Evolutionary conservation across 116 monocot genomes (phyloP).

Genomic region (Phalaenopsis hybrid): DNA sequence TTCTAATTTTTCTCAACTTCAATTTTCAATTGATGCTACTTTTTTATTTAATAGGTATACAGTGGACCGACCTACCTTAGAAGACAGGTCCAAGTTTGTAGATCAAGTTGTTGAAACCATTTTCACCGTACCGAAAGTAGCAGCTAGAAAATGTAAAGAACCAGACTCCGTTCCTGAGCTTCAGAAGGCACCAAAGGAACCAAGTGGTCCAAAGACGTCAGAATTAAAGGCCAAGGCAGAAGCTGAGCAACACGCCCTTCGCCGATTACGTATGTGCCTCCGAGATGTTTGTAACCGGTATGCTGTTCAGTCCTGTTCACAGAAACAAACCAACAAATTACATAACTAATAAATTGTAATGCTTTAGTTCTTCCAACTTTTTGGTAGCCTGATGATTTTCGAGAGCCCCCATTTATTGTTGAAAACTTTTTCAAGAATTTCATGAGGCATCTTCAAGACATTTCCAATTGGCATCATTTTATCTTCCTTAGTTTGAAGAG

Average conservation of each 20-base stretch:
- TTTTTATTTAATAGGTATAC: constrained; percentile 53
- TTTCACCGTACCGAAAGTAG: constrained; percentile 54
- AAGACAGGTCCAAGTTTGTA: constrained; percentile 61
- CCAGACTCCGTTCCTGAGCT: constrained; percentile 53
- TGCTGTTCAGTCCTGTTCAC: constrained; percentile 4
- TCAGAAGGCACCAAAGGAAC: constrained; percentile 72
- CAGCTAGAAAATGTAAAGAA: constrained; percentile 37
- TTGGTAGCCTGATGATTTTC: neutral
- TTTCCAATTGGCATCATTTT: constrained; percentile 1
- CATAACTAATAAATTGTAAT: neutral
- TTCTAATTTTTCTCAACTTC: neutral
- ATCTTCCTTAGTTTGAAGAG: neutral
- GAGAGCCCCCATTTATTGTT: neutral
- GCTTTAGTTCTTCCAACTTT: constrained; percentile 1
- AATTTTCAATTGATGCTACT: constrained; percentile 1
- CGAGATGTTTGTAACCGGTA: constrained; percentile 97
- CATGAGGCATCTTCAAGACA: neutral
- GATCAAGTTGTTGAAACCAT: constrained; percentile 52
- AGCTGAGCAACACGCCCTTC: constrained; percentile 89
- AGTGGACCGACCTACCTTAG: constrained; percentile 60
- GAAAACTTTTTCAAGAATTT: neutral
- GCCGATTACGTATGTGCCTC: constrained; percentile 91
- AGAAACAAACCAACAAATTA: neutral
- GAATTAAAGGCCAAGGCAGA: constrained; percentile 86
- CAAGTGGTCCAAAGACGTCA: constrained; percentile 62